Evolutionary conservation across 306 rosid species (phyloP).

Genomic region (Lathyrus aphaca): DNA sequence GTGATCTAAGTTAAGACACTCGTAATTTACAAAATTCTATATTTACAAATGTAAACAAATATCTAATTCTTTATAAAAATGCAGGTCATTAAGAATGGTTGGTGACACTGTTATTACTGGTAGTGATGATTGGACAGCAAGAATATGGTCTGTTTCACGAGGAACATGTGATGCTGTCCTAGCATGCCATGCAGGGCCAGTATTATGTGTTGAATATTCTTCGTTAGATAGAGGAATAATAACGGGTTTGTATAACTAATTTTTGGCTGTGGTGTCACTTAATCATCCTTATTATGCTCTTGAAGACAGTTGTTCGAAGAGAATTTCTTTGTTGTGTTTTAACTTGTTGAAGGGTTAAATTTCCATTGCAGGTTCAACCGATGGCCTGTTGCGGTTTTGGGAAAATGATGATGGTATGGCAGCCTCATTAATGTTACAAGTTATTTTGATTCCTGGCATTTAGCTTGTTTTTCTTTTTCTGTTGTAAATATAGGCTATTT

Average conservation of each 20-base stretch:
- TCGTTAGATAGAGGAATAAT: conserved; percentile 86
- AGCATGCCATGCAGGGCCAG: conserved; percentile 99
- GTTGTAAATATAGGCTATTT: conserved; percentile 10
- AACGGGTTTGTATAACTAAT: conserved; percentile 58
- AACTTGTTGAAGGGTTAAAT: conserved; percentile 40
- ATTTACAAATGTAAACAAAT: conserved; percentile 24
- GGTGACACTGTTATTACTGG: conserved; percentile 94
- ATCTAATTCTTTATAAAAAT: conserved; percentile 31
- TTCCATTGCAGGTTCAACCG: conserved; percentile 79
- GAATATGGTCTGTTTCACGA: conserved; percentile 90
- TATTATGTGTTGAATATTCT: conserved; percentile 87
- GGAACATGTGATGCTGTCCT: conserved; percentile 98
- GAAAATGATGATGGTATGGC: conserved; percentile 89
- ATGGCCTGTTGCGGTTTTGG: conserved; percentile 97
- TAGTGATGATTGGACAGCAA: conserved; percentile 99
- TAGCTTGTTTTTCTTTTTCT: conserved; percentile 10
- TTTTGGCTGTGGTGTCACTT: conserved; percentile 26
- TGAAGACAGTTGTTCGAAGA: conserved; percentile 34
- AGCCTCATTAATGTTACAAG: conserved; percentile 25
- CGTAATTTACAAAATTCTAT: too few species aligned
- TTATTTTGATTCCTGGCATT: conserved; percentile 38
- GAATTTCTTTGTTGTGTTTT: conserved; percentile 24
- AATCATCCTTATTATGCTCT: conserved; percentile 9
- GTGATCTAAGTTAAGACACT: too few species aligned
- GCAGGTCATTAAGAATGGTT: conserved; percentile 96